A percentile compares a stretch with the other conserved stretches of the same genome.
phyloP scores from a whole-genome alignment of 257 asterid species.

The Paraleonurus japonicus region DNA sequence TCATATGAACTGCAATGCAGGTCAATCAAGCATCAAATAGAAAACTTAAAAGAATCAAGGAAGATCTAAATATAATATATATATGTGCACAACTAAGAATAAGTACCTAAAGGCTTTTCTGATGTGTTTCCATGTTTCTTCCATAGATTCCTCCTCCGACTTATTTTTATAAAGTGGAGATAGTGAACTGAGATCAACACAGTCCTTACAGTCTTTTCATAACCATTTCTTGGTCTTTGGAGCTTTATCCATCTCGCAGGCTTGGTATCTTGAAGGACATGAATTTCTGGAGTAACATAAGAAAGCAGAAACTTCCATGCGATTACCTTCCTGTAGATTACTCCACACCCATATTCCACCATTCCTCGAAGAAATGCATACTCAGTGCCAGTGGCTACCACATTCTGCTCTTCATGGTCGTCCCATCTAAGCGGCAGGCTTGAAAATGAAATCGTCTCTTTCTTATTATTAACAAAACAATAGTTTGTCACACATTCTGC shows the following conservation, averaged over 20 bases:
- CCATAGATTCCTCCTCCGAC: conserved; percentile 32
- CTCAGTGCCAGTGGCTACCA: conserved; percentile 17
- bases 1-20: conserved; percentile 46
- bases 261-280: conserved; percentile 43
- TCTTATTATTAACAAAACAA: conserved; percentile 36
- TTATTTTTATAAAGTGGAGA: conserved; percentile 53
- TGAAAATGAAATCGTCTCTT: conserved; percentile 43
- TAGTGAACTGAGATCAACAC: conserved; percentile 46
- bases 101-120: conserved; percentile 40
- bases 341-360: conserved; percentile 40
- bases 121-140: conserved; percentile 50
- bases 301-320: conserved; percentile 70
- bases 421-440: conserved; percentile 52
- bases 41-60: background rate
- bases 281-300: conserved; percentile 45
- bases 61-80: background rate
- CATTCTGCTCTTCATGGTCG: conserved; percentile 7
- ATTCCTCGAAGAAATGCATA: conserved; percentile 43
- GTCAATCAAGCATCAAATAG: conserved; percentile 17
- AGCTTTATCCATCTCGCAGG: conserved; percentile 55
- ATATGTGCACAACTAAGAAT: background rate
- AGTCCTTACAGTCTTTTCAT: conserved; percentile 37
- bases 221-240: conserved; percentile 48
- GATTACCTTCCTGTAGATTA: conserved; percentile 40
- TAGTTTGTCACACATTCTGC: conserved; percentile 42